A percentile compares a stretch with the other conserved stretches of the same genome.
phyloP scores from a whole-genome alignment of 495 filamentous ascomycete species.

The Opeltia flavorubescens region DNA sequence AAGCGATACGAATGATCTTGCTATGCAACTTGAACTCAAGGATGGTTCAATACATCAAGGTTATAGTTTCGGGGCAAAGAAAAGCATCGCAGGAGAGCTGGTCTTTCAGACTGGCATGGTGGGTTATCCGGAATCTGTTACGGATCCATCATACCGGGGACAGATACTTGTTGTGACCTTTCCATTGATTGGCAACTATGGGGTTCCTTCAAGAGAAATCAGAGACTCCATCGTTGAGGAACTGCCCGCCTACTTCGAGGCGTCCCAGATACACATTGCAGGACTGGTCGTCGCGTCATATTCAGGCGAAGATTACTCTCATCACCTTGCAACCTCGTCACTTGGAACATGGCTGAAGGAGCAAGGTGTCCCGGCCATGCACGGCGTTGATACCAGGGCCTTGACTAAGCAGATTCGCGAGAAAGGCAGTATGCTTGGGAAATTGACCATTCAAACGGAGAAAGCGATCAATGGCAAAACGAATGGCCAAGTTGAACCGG shows the following conservation, averaged over 20 bases:
- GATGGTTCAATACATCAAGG: slow-evolving; percentile 83
- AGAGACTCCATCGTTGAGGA: slow-evolving; percentile 68
- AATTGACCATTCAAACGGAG: slow-evolving; percentile 63
- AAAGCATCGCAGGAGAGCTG: slow-evolving; percentile 85
- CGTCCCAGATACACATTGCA: slow-evolving; percentile 79
- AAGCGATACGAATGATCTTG: no score
- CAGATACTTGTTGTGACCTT: slow-evolving; percentile 89
- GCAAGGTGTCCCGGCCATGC: slow-evolving; percentile 88
- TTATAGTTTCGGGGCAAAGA: slow-evolving; percentile 86
- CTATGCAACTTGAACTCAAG: slow-evolving; percentile 71
- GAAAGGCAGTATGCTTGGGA: slow-evolving; percentile 91
- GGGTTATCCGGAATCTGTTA: slow-evolving; percentile 90
- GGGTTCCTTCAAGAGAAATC: slow-evolving; percentile 72
- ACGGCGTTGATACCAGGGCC: slow-evolving; percentile 86
- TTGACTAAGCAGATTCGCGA: slow-evolving; percentile 87
- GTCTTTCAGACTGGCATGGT: slow-evolving; percentile 99
- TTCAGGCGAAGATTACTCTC: slow-evolving; percentile 84
- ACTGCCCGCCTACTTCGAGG: slow-evolving; percentile 83
- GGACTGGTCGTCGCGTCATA: slow-evolving; percentile 84
- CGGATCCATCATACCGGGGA: slow-evolving; percentile 83
- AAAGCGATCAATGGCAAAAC: slow-evolving; percentile 31
- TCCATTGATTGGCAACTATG: slow-evolving; percentile 87
- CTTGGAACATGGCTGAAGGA: slow-evolving; percentile 91
- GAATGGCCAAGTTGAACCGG: slow-evolving; percentile 20
- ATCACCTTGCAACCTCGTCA: slow-evolving; percentile 79